Base-by-base conservation (phyloP, 2,329 filamentous ascomycete genomes). In the Biscogniauxia mediterranea region DNA sequence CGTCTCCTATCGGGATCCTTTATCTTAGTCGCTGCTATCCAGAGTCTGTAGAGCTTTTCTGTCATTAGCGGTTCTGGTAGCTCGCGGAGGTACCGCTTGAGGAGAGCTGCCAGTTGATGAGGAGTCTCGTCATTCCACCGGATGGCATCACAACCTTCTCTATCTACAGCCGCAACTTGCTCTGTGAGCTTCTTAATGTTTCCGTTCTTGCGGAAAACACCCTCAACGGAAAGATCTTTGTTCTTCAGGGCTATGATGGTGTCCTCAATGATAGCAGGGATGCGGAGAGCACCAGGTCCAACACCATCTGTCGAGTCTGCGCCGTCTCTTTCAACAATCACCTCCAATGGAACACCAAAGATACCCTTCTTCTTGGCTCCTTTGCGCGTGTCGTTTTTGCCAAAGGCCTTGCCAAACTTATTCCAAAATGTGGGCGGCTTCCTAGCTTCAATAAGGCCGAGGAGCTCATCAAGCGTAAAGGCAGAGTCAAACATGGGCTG, bases 141-240 rank as follows among this genome's bases (percentile, higher is more conserved):
- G 59, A 97, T 89, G 59, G 89, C 86, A 66, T 96, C 92, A 62
- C 90, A 91, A 51, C 92, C 94, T 58, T 92, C 89, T 52, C 86
- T 86, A 75, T 99, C 95, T 66, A 99, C 93, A 69, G 89, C 83
- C 59, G 96, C 92, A 49, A 92, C 89, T 6, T 96, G 82, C 64
- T 97, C 93, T 68, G 91, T 92, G 52, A 97, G 83, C 68, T 93
- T 91, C 76, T 95, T 94, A 79, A 99, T 97, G 76, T 98, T 99
- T 69, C 95, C 95, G 71, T 98, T 99, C 83, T 99, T 99, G 69
- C 95, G 89, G 85, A 99, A 99, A 21, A 99, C 93, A 70, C 95
- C 95, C 76, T 99, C 95, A 1, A 99, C 92, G 1, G 94, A 98
- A 80, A 99, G 93, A 75, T 99, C 95, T 92, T 99, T 98, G 77